phyloP scores from a whole-genome alignment of 352 stramenopile species.

The Phytophthora citrophthora region DNA sequence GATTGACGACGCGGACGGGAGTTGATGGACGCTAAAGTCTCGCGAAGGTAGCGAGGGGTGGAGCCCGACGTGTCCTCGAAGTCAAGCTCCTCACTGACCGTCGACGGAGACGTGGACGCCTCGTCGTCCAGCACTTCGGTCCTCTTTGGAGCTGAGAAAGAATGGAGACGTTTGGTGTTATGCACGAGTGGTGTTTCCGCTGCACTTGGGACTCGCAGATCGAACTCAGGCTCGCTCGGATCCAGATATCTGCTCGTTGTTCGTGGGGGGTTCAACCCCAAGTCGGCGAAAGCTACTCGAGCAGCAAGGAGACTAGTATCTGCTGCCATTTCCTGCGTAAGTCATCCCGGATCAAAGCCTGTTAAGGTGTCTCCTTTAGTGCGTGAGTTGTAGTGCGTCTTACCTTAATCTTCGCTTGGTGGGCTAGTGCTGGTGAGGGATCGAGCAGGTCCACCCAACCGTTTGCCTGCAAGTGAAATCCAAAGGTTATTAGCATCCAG shows the following conservation, averaged over 20 bases:
- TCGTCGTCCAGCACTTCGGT: conserved; percentile 35
- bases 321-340: conserved; percentile 13
- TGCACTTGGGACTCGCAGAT: conserved; percentile 8
- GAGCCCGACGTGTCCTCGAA: conserved; percentile 28
- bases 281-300: conserved; percentile 32
- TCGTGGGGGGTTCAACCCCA: conserved; percentile 8
- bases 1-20: conserved; percentile 41
- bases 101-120: conserved; percentile 41
- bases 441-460: conserved; percentile 72
- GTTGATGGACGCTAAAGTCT: conserved; percentile 65
- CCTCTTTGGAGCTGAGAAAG: conserved; percentile 52
- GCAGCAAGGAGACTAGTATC: conserved; percentile 8
- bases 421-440: conserved; percentile 23
- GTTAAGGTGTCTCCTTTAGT: neutral
- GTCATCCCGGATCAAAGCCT: conserved; percentile 1
- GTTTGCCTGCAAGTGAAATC: conserved; percentile 46
- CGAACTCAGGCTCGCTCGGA: conserved; percentile 14
- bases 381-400: neutral
- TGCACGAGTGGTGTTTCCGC: conserved; percentile 17
- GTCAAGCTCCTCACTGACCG: conserved; percentile 48
- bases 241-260: conserved; percentile 13
- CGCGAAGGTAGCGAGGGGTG: conserved; percentile 55
- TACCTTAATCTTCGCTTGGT: conserved; percentile 37
- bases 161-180: conserved; percentile 43
- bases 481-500: neutral